Evolutionary conservation across 2,329 filamentous ascomycete genomes (phyloP).

Genomic region (Ceratocystis ficicola): DNA sequence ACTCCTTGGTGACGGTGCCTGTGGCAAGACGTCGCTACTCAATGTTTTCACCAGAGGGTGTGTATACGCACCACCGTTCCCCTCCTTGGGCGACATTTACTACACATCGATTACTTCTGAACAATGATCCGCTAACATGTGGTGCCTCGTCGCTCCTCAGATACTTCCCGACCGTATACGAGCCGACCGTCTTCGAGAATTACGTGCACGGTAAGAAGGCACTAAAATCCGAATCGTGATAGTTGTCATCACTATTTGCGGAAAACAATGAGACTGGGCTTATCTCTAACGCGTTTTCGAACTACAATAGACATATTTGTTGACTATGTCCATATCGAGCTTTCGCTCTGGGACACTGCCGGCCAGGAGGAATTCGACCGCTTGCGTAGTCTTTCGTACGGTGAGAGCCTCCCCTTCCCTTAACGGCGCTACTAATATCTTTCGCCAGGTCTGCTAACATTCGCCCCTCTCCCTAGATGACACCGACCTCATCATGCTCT

Average conservation of each 20-base stretch:
- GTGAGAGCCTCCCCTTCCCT: slow-evolving; percentile 31
- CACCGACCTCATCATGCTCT: slow-evolving; percentile 97
- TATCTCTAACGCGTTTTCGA: not conserved
- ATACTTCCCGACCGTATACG: slow-evolving; percentile 96
- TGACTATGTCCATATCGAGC: slow-evolving; percentile 89
- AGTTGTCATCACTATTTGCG: not conserved
- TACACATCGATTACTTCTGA: not conserved
- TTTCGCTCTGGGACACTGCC: slow-evolving; percentile 96
- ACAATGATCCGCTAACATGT: not conserved
- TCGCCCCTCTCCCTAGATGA: slow-evolving; percentile 42
- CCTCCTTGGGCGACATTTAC: too few species aligned
- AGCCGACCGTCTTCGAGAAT: slow-evolving; percentile 97
- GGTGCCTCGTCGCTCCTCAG: slow-evolving; percentile 33
- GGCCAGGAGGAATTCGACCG: slow-evolving; percentile 99
- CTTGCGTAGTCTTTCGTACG: slow-evolving; percentile 87
- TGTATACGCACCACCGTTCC: slow-evolving; percentile 25
- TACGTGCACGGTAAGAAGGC: slow-evolving; percentile 74
- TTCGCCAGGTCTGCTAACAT: not conserved
- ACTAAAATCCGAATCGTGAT: not conserved
- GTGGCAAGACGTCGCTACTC: slow-evolving; percentile 89
- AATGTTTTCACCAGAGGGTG: slow-evolving; percentile 98
- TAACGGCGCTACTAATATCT: not conserved
- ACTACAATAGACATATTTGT: slow-evolving; percentile 74
- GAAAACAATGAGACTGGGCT: not conserved
- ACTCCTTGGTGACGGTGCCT: slow-evolving; percentile 86